Base-by-base conservation (phyloP, 73 alveolate species). In the Paramecium caudatum region DNA sequence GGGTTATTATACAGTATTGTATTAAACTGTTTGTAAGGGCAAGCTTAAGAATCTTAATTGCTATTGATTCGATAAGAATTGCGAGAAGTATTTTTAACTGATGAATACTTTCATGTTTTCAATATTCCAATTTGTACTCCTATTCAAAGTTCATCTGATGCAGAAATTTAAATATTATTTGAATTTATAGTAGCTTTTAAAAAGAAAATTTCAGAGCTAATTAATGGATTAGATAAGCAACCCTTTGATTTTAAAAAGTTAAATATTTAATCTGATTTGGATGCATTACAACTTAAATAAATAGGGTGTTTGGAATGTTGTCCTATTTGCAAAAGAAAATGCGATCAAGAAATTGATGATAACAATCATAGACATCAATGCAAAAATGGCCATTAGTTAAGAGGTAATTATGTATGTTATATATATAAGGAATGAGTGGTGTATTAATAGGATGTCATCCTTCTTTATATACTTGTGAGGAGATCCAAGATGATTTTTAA, bases 251-350 rank as follows among this genome's bases (percentile, higher is more conserved):
- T 48, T 15, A 34, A 48, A 48, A 48, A 48, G 8, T 19, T 48
- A 3, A 48, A 48, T 0, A 34, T 48, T 12, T 15, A 48, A 48
- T 30, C 69, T 48, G 69, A 48, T 48, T 48, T 48, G 23, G 69
- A 48, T 4, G 30, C 37, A 48, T 15, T 48, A 48, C 9, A 48
- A 48, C 69, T 48, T 15, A 55, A 55, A 55, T 55, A 19, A 21
- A 55, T 55, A 9, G 78, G 78, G 9, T 55, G 78, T 21, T 55
- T 55, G 30, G 78, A 55, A 55, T 55, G 4, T 25, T 55, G 78
- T 21, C 78, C 78, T 8, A 19, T 55, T 23, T 55, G 78, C 13
- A 55, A 55, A 19, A 55, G 78, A 23, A 55, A 55, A 55, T 55
- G 78, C 30, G 78, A 55, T 55, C 8, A 55, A 21, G 39, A 15